Conservation (phyloP, 208 protist species). For the Leishmania amazonensis region DNA sequence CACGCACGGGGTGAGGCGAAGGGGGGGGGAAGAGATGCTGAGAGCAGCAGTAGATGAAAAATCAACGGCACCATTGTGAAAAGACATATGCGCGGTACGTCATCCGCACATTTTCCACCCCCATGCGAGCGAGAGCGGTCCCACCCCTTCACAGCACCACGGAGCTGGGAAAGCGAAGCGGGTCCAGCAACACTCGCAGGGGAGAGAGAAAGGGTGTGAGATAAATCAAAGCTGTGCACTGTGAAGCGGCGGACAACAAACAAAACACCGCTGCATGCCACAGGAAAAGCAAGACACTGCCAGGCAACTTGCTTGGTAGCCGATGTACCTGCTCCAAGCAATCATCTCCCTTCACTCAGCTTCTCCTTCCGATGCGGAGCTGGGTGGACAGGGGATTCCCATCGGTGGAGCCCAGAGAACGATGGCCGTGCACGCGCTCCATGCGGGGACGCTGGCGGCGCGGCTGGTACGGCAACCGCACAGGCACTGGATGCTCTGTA, state of each 20-base stretch:
- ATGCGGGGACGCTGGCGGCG: constrained; percentile 18
- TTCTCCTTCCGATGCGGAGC: constrained; percentile 10
- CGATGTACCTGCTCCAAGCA: background rate
- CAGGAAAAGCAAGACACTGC: background rate
- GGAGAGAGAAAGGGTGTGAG: background rate
- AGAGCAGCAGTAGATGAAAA: background rate
- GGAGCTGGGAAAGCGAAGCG: background rate
- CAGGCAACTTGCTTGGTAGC: background rate
- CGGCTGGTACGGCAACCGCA: constrained; percentile 8
- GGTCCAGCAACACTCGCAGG: background rate
- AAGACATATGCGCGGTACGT: background rate
- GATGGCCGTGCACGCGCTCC: background rate
- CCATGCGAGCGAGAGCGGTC: background rate
- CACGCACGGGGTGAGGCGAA: background rate
- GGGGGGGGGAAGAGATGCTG: background rate
- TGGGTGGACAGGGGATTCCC: background rate
- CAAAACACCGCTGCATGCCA: background rate
- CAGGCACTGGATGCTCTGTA: background rate
- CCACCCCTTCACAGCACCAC: background rate
- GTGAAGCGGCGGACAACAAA: background rate
- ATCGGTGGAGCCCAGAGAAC: background rate
- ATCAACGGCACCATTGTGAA: background rate
- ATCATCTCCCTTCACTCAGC: background rate
- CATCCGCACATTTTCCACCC: background rate
- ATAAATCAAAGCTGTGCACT: background rate